Evolutionary conservation across 192 early-diverging fungal genomes (phyloP), one percentile per base, ranked within the genome.

Genomic region (Phycomyces nitens): DNA sequence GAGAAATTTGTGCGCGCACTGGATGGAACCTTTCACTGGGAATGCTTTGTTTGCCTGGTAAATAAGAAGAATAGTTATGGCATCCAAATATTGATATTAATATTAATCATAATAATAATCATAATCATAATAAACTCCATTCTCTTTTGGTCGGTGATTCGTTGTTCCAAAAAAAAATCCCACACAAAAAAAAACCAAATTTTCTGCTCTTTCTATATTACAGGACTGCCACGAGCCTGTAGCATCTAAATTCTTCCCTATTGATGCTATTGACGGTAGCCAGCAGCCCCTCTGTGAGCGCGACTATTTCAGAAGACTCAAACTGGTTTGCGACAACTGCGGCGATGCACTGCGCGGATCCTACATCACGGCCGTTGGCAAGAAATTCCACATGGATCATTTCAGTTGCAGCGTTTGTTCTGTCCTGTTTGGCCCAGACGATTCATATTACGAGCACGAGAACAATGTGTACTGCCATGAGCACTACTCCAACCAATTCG

Each of bases 301-400:
- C 62, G 89, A 94, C 80, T 96, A 94, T 84, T 94, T 93, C 72
- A 76, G 83, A 56, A 77, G 88, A 41, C 79, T 94, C 18, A 92
- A 93, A 61, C 83, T 94, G 58, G 78, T 93, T 43, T 94, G 92
- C 76, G 86, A 85, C 43, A 91, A 88, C 41, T 99, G 97, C 82
- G 92, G 90, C 34, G 86, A 84, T 60, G 94, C 95, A 24, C 77
- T 99, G 39, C 82, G 92, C 54, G 92, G 92, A 44, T 89, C 93
- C 34, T 94, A 96, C 66, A 97, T 99, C 58, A 91, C 89, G 50
- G 97, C 94, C 8, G 84, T 95, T 64, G 88, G 85, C 21, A 86
- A 90, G 72, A 98, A 97, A 72, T 99, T 93, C 77, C 96, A 99
- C 69, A 81, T 97, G 54, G 95, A 97, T 72, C 97, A 99, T 80